Base-by-base conservation (phyloP, 2,329 filamentous ascomycete species). In the Aspergillus pseudonomiae region DNA sequence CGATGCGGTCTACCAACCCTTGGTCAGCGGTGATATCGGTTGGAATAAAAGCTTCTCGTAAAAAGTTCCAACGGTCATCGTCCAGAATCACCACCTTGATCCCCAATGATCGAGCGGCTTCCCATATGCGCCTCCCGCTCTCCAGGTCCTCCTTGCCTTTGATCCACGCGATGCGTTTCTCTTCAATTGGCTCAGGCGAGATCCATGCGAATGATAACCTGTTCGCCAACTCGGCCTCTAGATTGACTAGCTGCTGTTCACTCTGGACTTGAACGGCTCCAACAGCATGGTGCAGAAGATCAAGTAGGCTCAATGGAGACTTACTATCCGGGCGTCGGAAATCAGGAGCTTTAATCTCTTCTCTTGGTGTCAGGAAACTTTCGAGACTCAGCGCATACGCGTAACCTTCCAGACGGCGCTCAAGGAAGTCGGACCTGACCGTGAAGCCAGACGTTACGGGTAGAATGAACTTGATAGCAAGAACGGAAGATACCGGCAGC, bases 111-210 rank as follows among this genome's bases (percentile, higher is more conserved):
- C 36, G 36, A 26, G 55, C 55, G 24, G 55, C 26, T 32, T 57
- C 56, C 39, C 36, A 57, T 10, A 57, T 57, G 39, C 55, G 55
- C 39, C 55, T 57, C 32, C 55, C 36, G 32, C 34, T 41, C n/a
- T 57, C 55, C 26, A 41, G 21, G 34, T 57, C 55, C 55, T 57
- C 36, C 16, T 41, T 39, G 24, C 55, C 55, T 57, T 57, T 41
- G 12, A 57, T 57, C 55, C 55, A 57, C 46, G 55, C 55, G 32
- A 57, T 39, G 39, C 55, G 55, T 32, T 57, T 57, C 55, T 57
- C 32, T 41, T 41, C 36, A 28, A 57, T 57, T n/a, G 55, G 55
- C 36, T 39, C 26, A 21, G 55, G 26, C 6, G 36, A 41, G 36
- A 57, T 41, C 55, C 55, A 57, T 41, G 55, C 11, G 39, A 41